Evolutionary conservation across 805 yeast genomes (phyloP).

Genomic region (Teunomyces stri): DNA sequence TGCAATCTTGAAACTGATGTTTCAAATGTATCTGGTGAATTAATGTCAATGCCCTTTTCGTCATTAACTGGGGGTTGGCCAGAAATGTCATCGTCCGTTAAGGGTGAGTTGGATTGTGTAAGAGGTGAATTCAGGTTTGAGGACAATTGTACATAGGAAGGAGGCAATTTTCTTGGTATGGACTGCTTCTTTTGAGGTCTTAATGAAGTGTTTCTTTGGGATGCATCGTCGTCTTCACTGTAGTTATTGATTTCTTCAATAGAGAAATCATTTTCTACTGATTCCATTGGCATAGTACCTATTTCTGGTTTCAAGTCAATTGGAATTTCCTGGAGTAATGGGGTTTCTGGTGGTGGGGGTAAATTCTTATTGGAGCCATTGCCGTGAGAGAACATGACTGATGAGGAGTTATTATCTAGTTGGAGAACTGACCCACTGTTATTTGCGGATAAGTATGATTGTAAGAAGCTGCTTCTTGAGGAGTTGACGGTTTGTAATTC

Average conservation of each 20-base stretch:
- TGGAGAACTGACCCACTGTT: slow-evolving; percentile 6
- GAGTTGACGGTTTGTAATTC: slow-evolving; percentile 8
- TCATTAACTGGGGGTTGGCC: slow-evolving; percentile 7
- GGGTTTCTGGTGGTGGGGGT: slow-evolving; percentile 8
- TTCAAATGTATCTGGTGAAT: slow-evolving; percentile 1
- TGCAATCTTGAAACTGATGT: slow-evolving; percentile 6
- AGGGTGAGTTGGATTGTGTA: slow-evolving; percentile 16
- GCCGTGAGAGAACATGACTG: neutral
- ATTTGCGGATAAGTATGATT: slow-evolving; percentile 10
- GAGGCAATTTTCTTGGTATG: slow-evolving; percentile 4
- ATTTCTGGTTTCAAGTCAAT: slow-evolving; percentile 6
- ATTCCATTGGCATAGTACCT: neutral
- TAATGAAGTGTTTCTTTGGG: slow-evolving; percentile 8
- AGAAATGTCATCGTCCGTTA: neutral
- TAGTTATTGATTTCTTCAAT: slow-evolving; percentile 41
- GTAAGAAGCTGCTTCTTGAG: slow-evolving; percentile 10
- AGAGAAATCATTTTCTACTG: slow-evolving; percentile 16
- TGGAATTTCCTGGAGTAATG: slow-evolving; percentile 2
- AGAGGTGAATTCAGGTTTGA: slow-evolving; percentile 6
- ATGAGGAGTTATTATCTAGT: neutral
- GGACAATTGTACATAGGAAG: slow-evolving; percentile 1
- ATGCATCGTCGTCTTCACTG: slow-evolving; percentile 33
- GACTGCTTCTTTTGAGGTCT: slow-evolving; percentile 7
- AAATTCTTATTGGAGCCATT: slow-evolving; percentile 5
- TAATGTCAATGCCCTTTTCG: slow-evolving; percentile 11